Evolutionary conservation across 140 eudicot genomes (phyloP), one percentile per base, ranked within the genome.

Genomic region (Anethum foeniculum): DNA sequence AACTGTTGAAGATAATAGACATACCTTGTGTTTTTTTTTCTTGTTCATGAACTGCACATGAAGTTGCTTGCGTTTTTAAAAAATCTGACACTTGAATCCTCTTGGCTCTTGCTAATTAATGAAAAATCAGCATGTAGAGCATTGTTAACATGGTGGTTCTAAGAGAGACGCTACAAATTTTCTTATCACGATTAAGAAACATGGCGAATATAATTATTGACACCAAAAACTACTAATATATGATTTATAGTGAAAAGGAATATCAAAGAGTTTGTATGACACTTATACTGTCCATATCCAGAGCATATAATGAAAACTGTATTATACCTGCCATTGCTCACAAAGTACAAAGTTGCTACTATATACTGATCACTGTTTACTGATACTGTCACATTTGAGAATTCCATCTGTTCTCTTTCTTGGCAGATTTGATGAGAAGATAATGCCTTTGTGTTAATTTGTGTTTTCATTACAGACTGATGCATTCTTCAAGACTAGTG

Each of bases 401-500:
- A 25, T 74, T 44, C 28, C 30, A 13, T 43, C 19, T 4, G 48
- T 18, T 51, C 56, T 27, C 28, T 41, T 44, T 5, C 47, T 11
- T 41, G 38, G 48, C 6, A 10, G 5, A 11, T 39, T n/a, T 46
- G 21, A 21, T 30, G 6, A 44, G 25, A 74, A n/a, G 60, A 16
- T 43, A 21, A 43, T 44, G 72, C n/a, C 82, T 73, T 75, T 51
- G 76, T 18, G 46, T 71, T 64, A 34, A 76, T 34, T 25, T 80
- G 85, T 78, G 14, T 0, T 13, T 32, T 12, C 12, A 28, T 68
- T 68, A 34, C 96, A 95, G 99, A 95, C 99, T 23, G 97, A 95
- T 89, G 93, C 82, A n/a, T 92, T 81, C 90, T 95, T 95, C 88
- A 88, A 88, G 84, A 95, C 97, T 27, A 95, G 95, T 43, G 85